Conservation (phyloP, 495 filamentous ascomycete genomes). For the Neurospora tetrasperma region DNA sequence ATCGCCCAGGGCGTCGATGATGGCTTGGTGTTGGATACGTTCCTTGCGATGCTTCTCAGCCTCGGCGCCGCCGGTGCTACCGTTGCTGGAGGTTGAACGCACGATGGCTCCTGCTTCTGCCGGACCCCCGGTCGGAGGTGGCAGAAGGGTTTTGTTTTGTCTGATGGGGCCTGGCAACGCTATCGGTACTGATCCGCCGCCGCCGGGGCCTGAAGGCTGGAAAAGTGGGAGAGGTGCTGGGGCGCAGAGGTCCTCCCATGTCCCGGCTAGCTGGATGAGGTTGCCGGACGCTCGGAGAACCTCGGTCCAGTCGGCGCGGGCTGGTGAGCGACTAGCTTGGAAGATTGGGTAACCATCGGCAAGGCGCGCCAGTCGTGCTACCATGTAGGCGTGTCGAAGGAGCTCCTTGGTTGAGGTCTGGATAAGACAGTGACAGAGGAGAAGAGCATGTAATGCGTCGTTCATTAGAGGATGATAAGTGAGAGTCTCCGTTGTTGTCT, state of each 20-base stretch:
- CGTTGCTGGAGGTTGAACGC: not conserved
- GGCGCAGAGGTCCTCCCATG: conserved; percentile 62
- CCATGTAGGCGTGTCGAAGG: conserved; percentile 68
- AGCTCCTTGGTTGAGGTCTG: conserved; percentile 67
- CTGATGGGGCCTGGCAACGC: not conserved
- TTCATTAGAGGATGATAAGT: conserved; percentile 72
- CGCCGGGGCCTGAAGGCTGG: conserved; percentile 4
- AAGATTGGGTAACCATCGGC: conserved; percentile 74
- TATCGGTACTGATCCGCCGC: conserved; percentile 5
- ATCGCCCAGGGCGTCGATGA: conserved; percentile 53
- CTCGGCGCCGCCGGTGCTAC: conserved; percentile 20
- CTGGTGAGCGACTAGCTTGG: conserved; percentile 58
- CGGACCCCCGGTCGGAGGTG: not conserved
- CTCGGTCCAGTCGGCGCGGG: conserved; percentile 71
- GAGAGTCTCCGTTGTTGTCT: conserved; percentile 49
- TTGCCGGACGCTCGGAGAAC: conserved; percentile 54
- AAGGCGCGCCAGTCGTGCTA: conserved; percentile 59
- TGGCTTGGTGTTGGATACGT: conserved; percentile 49
- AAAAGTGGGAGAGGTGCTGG: conserved; percentile 48
- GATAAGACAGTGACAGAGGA: conserved; percentile 61
- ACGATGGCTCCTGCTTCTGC: not conserved
- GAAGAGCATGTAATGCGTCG: conserved; percentile 62
- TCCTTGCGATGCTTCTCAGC: conserved; percentile 41
- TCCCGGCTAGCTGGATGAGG: conserved; percentile 49
- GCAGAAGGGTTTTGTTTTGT: conserved; percentile 1